These are phyloP conservation scores for Podospora anserina DNA, from an alignment of 495 filamentous ascomycete species.

Conservation along the genomic window DNA sequence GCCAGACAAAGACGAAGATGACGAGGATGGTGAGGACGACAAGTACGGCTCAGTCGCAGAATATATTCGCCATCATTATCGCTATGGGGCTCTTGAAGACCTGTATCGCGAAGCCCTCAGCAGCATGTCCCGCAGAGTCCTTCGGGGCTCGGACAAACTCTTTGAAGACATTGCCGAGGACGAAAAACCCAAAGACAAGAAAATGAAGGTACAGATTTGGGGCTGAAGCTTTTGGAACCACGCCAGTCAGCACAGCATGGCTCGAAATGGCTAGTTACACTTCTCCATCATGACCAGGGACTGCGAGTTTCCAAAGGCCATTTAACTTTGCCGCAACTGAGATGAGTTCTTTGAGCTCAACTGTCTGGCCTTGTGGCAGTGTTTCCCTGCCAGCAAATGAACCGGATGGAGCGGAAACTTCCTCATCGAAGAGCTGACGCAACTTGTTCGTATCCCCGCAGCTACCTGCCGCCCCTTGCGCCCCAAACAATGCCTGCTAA, in stretches of 20 bases:
- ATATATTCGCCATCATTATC: slow-evolving; percentile 24
- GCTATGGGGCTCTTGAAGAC: slow-evolving; percentile 26
- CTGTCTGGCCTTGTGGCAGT: slow-evolving; percentile 46
- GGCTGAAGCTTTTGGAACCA: slow-evolving; percentile 55
- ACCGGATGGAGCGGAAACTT: slow-evolving; percentile 39
- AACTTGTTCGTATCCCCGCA: slow-evolving; percentile 31
- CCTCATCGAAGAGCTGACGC: slow-evolving; percentile 38
- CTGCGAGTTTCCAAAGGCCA: slow-evolving; percentile 44
- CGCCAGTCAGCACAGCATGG: slow-evolving; percentile 50
- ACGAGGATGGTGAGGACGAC: slow-evolving; percentile 20
- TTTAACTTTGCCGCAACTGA: slow-evolving; percentile 53
- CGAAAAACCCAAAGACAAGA: slow-evolving; percentile 25
- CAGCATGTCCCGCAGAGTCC: background rate
- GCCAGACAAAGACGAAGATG: slow-evolving; percentile 26
- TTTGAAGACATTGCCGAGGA: slow-evolving; percentile 14
- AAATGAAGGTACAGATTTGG: slow-evolving; percentile 49
- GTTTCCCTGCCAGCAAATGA: slow-evolving; percentile 50
- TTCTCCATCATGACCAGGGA: slow-evolving; percentile 54
- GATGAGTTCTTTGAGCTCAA: slow-evolving; percentile 53
- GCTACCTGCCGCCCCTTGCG: background rate
- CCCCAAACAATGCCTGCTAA: background rate
- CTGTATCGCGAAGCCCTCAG: slow-evolving; percentile 4
- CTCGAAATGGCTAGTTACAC: slow-evolving; percentile 52
- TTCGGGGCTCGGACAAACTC: slow-evolving; percentile 12
- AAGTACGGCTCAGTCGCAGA: slow-evolving; percentile 21